phyloP scores from a whole-genome alignment of 2,329 filamentous ascomycete genomes.

The Aspergillus glaucus region DNA sequence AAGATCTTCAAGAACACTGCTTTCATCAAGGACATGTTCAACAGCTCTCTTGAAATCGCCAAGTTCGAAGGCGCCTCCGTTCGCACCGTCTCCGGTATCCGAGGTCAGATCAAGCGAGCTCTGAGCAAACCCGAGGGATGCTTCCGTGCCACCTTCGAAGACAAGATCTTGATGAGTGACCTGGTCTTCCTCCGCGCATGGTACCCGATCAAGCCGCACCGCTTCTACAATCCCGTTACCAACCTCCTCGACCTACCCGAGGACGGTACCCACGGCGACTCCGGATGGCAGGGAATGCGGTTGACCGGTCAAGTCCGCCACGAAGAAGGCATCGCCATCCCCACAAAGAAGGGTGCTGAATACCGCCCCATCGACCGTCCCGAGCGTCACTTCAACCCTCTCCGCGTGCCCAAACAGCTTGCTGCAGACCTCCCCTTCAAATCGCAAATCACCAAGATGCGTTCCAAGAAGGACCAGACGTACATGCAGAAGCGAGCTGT shows the following conservation, averaged over 20 bases:
- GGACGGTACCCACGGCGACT: constrained; percentile 21
- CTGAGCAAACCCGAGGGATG: constrained; percentile 89
- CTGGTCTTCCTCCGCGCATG: constrained; percentile 94
- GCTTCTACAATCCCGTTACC: constrained; percentile 94
- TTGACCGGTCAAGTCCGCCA: constrained; percentile 86
- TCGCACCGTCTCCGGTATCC: constrained; percentile 89
- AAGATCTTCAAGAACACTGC: constrained; percentile 99
- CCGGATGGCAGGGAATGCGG: constrained; percentile 80
- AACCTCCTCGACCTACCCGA: constrained; percentile 66
- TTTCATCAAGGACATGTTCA: constrained; percentile 99
- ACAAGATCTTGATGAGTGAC: constrained; percentile 95
- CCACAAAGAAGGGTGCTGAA: constrained; percentile 73
- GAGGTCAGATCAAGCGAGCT: constrained; percentile 95
- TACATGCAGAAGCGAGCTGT: constrained; percentile 96
- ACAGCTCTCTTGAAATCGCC: constrained; percentile 81
- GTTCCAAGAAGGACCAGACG: constrained; percentile 70
- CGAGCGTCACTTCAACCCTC: constrained; percentile 68
- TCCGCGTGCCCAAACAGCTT: constrained; percentile 43
- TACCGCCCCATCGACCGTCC: constrained; percentile 62
- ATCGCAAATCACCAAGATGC: constrained; percentile 77
- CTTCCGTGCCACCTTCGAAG: constrained; percentile 95
- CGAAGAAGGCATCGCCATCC: constrained; percentile 67
- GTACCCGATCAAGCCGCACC: constrained; percentile 91
- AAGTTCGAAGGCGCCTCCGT: constrained; percentile 97
- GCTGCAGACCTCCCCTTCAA: constrained; percentile 86